Percentiles rank a stretch among this genome's conserved stretches.
These are phyloP conservation scores for Backusella luteola DNA, from an alignment of 192 early-diverging fungal species.

Conservation along the genomic window DNA sequence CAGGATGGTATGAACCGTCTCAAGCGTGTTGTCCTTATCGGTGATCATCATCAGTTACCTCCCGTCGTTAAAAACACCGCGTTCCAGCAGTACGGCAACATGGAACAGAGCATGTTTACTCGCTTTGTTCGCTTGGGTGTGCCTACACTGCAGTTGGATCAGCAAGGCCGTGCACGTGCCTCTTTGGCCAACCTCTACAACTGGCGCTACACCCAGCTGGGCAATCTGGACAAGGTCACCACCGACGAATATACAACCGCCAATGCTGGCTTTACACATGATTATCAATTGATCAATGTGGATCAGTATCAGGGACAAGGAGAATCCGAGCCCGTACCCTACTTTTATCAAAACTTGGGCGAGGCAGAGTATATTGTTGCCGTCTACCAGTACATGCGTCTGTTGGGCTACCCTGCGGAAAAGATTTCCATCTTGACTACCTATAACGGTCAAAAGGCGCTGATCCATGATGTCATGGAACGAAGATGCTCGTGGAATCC, in stretches of 20 bases:
- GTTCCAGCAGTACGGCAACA: conserved; percentile 81
- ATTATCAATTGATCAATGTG: conserved; percentile 91
- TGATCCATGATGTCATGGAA: conserved; percentile 88
- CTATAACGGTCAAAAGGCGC: conserved; percentile 94
- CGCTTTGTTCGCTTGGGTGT: conserved; percentile 92
- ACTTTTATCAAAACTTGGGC: conserved; percentile 95
- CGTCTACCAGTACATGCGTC: conserved; percentile 93
- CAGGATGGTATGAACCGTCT: conserved; percentile 65
- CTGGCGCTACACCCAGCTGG: conserved; percentile 78
- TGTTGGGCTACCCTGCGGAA: conserved; percentile 89
- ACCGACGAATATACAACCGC: conserved; percentile 58
- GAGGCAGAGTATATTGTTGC: conserved; percentile 98
- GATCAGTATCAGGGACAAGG: conserved; percentile 72
- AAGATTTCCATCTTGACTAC: conserved; percentile 93
- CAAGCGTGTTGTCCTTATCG: conserved; percentile 91
- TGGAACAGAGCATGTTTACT: conserved; percentile 96
- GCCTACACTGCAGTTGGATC: conserved; percentile 85
- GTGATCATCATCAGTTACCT: conserved; percentile 96
- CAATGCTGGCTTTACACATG: conserved; percentile 84
- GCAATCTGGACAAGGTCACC: conserved; percentile 58
- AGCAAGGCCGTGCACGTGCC: conserved; percentile 82
- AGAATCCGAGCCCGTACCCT: conserved; percentile 82
- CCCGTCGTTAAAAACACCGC: conserved; percentile 91
- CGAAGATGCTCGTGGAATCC: conserved; percentile 85
- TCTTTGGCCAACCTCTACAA: conserved; percentile 82